A percentile compares a stretch with the other conserved stretches of the same genome.
Conservation (phyloP, 176 grass and related monocot species). For the Musa troglodytarum region DNA sequence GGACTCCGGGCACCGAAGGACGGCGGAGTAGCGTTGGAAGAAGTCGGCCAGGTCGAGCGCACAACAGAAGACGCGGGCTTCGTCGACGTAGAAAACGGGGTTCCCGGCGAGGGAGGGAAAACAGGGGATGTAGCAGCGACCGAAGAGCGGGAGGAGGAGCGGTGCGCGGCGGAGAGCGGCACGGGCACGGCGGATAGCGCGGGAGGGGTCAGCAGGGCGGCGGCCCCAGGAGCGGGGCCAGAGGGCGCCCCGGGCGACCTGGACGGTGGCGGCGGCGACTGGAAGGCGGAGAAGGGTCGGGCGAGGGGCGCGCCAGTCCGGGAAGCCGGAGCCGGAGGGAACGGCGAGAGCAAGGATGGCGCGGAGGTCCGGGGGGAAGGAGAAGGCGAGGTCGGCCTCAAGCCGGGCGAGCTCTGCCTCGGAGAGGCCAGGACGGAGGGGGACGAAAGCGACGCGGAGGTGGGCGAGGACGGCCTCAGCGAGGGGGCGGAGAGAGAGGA, state of each 20-base stretch:
- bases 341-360: constrained; percentile 62
- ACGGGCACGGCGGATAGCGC: constrained; percentile 46
- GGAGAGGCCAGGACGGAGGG: constrained; percentile 43
- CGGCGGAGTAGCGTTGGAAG: constrained; percentile 61
- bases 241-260: constrained; percentile 46
- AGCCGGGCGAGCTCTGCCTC: constrained; percentile 56
- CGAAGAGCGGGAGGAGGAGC: constrained; percentile 66
- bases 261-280: constrained; percentile 40
- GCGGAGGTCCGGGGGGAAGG: constrained; percentile 86
- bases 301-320: constrained; percentile 50
- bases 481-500: constrained; percentile 54
- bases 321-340: constrained; percentile 57
- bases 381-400: constrained; percentile 70
- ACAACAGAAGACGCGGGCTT: constrained; percentile 83
- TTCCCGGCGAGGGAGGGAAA: constrained; percentile 70
- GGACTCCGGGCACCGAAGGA: constrained; percentile 22
- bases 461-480: constrained; percentile 42
- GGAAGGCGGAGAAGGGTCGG: constrained; percentile 54
- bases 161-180: constrained; percentile 62
- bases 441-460: constrained; percentile 45
- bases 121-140: constrained; percentile 85
- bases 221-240: constrained; percentile 74
- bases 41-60: constrained; percentile 77
- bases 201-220: constrained; percentile 49
- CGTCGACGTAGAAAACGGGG: constrained; percentile 86